Percentiles rank a stretch among this genome's conserved stretches.
Evolutionary conservation across 1,284 basidiomycete genomes (phyloP).

Genomic region (Paramarasmius palmivorus): DNA sequence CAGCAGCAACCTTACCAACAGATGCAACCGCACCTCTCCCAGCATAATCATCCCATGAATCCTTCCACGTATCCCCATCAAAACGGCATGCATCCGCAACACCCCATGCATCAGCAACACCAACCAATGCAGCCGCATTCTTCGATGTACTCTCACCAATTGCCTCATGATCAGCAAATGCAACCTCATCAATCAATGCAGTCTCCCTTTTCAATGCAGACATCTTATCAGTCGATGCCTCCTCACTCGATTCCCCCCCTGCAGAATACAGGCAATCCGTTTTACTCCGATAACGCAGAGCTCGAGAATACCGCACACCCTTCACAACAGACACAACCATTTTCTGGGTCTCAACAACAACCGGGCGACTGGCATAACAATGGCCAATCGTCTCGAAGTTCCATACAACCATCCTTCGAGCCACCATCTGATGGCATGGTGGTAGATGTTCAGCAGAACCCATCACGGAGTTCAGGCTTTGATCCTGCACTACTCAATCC

Average conservation of each 20-base stretch:
- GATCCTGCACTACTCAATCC: conserved; percentile 6
- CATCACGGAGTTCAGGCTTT: conserved; percentile 1
- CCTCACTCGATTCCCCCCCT: background rate
- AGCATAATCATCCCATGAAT: background rate
- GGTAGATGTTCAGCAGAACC: background rate
- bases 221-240: background rate
- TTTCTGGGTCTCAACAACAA: background rate
- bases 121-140: background rate
- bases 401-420: background rate
- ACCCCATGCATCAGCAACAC: background rate
- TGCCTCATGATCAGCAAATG: background rate
- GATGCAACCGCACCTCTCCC: background rate
- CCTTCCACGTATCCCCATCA: no score
- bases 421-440: background rate
- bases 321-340: background rate
- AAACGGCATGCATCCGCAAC: background rate
- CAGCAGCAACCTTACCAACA: background rate
- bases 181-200: background rate
- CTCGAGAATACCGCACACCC: background rate
- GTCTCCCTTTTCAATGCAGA: background rate
- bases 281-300: background rate
- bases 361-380: background rate
- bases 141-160: background rate
- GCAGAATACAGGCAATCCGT: background rate
- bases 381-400: background rate